Base-by-base conservation (phyloP, 805 yeast species). In the Wickerhamomyces subpelliculosus region DNA sequence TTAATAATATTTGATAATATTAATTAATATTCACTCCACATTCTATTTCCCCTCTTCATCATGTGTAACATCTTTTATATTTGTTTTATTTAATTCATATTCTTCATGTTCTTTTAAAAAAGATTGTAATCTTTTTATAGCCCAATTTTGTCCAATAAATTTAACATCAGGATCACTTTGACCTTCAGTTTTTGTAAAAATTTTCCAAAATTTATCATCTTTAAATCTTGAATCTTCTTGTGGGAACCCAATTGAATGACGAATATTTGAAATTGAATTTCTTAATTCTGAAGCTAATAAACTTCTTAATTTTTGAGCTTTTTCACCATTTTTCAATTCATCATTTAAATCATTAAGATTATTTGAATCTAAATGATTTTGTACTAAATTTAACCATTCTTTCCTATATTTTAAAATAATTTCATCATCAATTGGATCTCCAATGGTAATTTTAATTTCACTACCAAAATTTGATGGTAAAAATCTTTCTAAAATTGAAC, bases 101-200 rank as follows among this genome's bases (percentile, higher is more conserved):
- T 38, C 48, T 31, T 51, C 47, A 29, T 47, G 42, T 8, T 60
- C 61, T 24, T 54, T 53, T 26, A 63, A 45, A 35, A 58, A 61
- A 10, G 66, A 67, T 55, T 84, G 94, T 34, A 79, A 69, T 48
- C 87, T 68, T 54, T 73, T 75, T 27, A 84, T 73, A 2, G 94
- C 94, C 93, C 94, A 84, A 54, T 85, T 85, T 52, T 78, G 64
- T 2, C 95, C 95, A 21, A 83, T 70, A 47, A 85, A 83, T 48
- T 76, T 61, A 18, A 85, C 73, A 38, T 77, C 84, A 0, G 82
- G 82, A 42, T 78, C 87, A 40, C 79, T 71, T 20, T 51, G 61
- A 10, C 94, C 94, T 58, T 80, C 85, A 4, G 80, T 58, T 2
- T 40, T 34, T 8, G 90, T 84, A 55, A 68, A 85, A 17, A 63